phyloP scores from a whole-genome alignment of 192 early-diverging fungal genomes.

The Entrophospora sp. region DNA sequence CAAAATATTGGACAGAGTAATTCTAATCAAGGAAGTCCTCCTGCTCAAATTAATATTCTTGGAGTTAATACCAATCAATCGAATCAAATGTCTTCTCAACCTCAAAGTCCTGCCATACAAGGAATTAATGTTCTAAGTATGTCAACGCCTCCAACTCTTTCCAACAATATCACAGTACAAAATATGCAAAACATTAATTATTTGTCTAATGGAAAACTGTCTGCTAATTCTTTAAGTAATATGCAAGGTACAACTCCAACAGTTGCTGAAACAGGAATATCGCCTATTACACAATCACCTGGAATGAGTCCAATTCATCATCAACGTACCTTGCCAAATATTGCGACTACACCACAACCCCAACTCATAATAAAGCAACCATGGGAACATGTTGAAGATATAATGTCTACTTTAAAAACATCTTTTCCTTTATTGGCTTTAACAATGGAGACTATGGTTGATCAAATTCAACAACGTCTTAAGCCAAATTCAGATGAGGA shows the following conservation, averaged over 20 bases:
- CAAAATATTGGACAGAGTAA: background rate
- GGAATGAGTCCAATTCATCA: background rate
- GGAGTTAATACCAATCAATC: background rate
- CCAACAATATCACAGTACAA: background rate
- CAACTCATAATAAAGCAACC: constrained; percentile 42
- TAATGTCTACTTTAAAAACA: constrained; percentile 92
- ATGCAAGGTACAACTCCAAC: constrained; percentile 5
- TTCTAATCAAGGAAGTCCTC: background rate
- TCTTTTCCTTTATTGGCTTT: constrained; percentile 86
- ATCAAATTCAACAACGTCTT: constrained; percentile 89
- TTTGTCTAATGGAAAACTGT: background rate
- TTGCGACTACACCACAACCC: constrained; percentile 6
- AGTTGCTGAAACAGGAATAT: background rate
- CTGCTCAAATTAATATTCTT: background rate
- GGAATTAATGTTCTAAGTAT: constrained; percentile 3
- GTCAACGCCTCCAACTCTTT: background rate
- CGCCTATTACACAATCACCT: background rate
- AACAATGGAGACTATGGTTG: constrained; percentile 98
- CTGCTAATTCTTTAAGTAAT: constrained; percentile 5
- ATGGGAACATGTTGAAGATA: constrained; percentile 88
- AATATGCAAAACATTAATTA: background rate
- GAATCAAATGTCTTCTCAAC: constrained; percentile 8
- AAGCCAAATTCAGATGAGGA: constrained; percentile 96
- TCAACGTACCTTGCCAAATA: background rate
- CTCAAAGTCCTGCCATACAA: constrained; percentile 12